Conservation (phyloP, 2,329 filamentous ascomycete species). For the Emergomyces orientalis region DNA sequence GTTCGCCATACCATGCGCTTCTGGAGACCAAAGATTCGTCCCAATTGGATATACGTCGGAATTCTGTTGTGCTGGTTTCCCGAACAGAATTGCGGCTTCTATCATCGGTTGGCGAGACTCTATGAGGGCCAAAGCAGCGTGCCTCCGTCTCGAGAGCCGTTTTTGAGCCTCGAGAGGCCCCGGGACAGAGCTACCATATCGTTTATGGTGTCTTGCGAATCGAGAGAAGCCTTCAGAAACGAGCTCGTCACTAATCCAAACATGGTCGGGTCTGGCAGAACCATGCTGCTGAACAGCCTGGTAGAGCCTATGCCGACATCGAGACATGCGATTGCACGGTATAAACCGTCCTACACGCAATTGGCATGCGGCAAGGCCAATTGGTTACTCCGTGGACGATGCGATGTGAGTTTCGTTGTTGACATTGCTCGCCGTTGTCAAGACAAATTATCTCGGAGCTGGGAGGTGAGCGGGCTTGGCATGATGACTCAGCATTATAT, state of each 20-base stretch:
- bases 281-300: slow-evolving; percentile 26
- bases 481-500: not conserved
- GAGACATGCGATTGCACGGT: slow-evolving; percentile 30
- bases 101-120: slow-evolving; percentile 23
- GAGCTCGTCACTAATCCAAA: slow-evolving; percentile 41
- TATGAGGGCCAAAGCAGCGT: slow-evolving; percentile 40
- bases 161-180: slow-evolving; percentile 54
- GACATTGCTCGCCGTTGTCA: not conserved
- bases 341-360: slow-evolving; percentile 11
- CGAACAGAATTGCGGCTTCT: slow-evolving; percentile 36
- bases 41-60: not conserved
- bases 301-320: slow-evolving; percentile 35
- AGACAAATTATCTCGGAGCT: not conserved
- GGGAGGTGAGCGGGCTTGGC: not conserved
- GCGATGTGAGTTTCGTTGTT: not conserved
- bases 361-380: not conserved
- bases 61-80: slow-evolving; percentile 24
- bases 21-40: not conserved
- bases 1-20: not conserved
- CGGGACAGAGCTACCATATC: slow-evolving; percentile 52
- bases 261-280: slow-evolving; percentile 22
- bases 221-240: slow-evolving; percentile 41
- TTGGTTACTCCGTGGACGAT: not conserved
- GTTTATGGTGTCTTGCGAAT: slow-evolving; percentile 38
- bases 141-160: slow-evolving; percentile 47